A percentile compares a stretch with the other conserved stretches of the same genome.
Evolutionary conservation across 75 land plant genomes (phyloP).

Genomic region (Sequoia sempervirens): DNA sequence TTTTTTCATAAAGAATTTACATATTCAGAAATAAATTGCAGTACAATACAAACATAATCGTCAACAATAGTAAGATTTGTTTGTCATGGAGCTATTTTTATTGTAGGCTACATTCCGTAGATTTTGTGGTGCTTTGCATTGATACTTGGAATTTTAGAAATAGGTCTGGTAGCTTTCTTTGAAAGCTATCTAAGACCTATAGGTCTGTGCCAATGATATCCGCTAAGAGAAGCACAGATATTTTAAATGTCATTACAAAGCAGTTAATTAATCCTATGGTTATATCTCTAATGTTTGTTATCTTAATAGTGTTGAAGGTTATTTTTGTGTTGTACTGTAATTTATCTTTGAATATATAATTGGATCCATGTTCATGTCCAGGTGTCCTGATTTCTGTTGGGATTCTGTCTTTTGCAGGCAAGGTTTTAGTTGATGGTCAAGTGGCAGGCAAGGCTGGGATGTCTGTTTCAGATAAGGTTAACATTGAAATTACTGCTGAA

Average conservation of each 20-base stretch:
- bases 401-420: constrained; percentile 44
- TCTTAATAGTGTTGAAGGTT: not conserved
- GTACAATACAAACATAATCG: too few relatives aligned
- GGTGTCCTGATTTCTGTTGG: not conserved
- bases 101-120: not conserved
- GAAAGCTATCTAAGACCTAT: not conserved
- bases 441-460: constrained; percentile 77
- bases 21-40: too few relatives aligned
- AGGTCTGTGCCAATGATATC: not conserved
- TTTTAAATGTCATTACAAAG: not conserved
- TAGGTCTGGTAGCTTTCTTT: not conserved
- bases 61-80: not conserved
- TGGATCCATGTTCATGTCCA: not conserved
- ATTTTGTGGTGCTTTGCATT: not conserved
- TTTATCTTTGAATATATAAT: not conserved
- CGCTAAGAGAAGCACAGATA: not conserved
- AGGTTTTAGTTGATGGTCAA: constrained; percentile 85
- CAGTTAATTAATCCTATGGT: not conserved
- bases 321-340: not conserved
- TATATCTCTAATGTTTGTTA: not conserved
- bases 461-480: constrained; percentile 59
- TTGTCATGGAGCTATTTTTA: not conserved
- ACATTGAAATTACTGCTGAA: constrained; percentile 75
- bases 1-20: not conserved
- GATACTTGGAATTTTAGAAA: not conserved